These are phyloP conservation scores for Monilinia fructigena DNA, from an alignment of 2,329 filamentous ascomycete species.

Conservation along the genomic window DNA sequence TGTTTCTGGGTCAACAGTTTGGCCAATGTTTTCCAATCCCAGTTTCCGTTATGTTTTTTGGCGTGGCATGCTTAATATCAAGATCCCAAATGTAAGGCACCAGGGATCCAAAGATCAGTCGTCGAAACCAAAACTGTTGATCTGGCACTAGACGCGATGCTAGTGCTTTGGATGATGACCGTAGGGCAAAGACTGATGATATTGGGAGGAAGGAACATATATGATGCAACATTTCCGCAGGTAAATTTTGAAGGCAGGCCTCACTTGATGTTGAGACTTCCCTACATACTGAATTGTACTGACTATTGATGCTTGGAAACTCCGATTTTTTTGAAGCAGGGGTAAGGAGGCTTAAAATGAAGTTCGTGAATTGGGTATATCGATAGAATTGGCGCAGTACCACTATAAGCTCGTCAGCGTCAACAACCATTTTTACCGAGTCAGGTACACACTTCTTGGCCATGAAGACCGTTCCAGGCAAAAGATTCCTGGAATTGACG, in stretches of 20 bases:
- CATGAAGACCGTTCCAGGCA: too few species aligned
- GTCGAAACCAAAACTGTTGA: constrained; percentile 5
- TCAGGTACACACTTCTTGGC: too few species aligned
- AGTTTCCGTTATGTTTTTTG: background rate
- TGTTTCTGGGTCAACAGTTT: background rate
- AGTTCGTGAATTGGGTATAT: too few species aligned
- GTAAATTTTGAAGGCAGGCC: background rate
- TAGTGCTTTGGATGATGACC: background rate
- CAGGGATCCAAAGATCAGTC: background rate
- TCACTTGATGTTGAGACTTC: background rate
- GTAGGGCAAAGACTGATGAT: constrained; percentile 7
- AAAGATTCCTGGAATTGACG: too few species aligned
- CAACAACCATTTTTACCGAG: too few species aligned
- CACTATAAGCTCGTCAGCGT: too few species aligned
- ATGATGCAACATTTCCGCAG: constrained; percentile 2
- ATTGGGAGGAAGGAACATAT: background rate
- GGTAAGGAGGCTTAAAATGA: too few species aligned
- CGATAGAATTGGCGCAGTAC: too few species aligned
- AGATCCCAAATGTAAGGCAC: constrained; percentile 14
- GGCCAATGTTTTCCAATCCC: constrained; percentile 6
- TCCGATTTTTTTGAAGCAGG: background rate
- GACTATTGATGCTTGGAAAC: background rate
- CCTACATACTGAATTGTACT: background rate
- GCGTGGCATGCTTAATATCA: background rate
- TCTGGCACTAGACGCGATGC: background rate